Conservation (phyloP, 192 early-diverging fungal genomes). For the Phycomyces blakesleeanus region DNA sequence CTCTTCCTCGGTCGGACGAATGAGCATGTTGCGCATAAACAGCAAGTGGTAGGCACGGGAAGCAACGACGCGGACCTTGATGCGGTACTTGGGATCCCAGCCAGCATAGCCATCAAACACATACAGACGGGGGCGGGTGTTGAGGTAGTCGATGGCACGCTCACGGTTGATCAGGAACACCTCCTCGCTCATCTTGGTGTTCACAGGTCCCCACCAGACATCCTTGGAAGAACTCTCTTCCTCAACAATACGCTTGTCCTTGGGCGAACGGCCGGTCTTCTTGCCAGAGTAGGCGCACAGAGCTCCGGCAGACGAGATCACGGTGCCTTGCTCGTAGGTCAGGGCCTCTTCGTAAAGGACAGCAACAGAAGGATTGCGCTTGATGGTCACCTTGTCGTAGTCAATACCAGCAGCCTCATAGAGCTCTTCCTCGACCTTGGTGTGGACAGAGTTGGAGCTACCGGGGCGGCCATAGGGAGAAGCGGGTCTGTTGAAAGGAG, state of each 20-base stretch:
- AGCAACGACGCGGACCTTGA: constrained; percentile 94
- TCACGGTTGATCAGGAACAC: constrained; percentile 93
- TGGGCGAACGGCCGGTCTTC: constrained; percentile 90
- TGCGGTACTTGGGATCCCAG: constrained; percentile 97
- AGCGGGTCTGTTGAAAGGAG: constrained; percentile 11
- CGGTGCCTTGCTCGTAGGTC: constrained; percentile 77
- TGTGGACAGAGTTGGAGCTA: constrained; percentile 29
- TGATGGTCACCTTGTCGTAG: constrained; percentile 73
- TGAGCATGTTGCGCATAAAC: constrained; percentile 99
- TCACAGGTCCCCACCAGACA: constrained; percentile 99
- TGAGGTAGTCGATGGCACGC: constrained; percentile 92
- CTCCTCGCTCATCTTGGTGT: constrained; percentile 80
- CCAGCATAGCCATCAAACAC: constrained; percentile 98
- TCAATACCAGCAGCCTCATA: constrained; percentile 73
- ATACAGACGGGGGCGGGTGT: constrained; percentile 87
- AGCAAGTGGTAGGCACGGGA: constrained; percentile 93
- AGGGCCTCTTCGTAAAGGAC: constrained; percentile 93
- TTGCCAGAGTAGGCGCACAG: constrained; percentile 85
- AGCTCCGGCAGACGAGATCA: constrained; percentile 86
- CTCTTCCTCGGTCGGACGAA: constrained; percentile 88
- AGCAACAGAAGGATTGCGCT: constrained; percentile 79
- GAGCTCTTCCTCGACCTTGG: constrained; percentile 61
- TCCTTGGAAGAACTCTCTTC: constrained; percentile 78
- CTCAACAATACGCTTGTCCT: constrained; percentile 97
- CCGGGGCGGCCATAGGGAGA: constrained; percentile 26